Evolutionary conservation across 2,329 filamentous ascomycete species (phyloP), one percentile per base, ranked within the genome.

Genomic region (Arthroderma uncinatum): DNA sequence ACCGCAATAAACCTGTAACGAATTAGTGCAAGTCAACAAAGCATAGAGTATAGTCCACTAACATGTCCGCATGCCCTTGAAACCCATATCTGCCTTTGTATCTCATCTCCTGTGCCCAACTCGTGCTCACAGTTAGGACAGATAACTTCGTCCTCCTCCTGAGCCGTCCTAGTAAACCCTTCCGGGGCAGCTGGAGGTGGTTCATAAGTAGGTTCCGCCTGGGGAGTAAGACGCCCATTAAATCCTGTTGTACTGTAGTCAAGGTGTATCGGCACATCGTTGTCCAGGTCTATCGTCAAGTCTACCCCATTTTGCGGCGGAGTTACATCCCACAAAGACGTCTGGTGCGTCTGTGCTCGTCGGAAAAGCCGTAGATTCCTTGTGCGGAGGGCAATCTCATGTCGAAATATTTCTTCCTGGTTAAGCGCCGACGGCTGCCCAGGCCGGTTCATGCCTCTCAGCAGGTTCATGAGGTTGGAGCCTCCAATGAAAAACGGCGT

Each of bases 41-140:
- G 30, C 52, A 28, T 47, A 9, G 14, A 33, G 23, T 14, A 40
- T 7, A 23, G 10, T 25, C 58, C 25, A 37, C 40, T 44, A 77
- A 97, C 93, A 74, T 98, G 93, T 62, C 93, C 93, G 69, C 93
- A 98, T 54, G 80, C 80, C 71, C 91, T 95, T 36, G 93, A 79
- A 0, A 93, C 86, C 90, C 91, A 97, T 61, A 97, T 92, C 65
- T 95, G 87, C 67, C 88, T 84, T 71, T 95, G 90, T 34, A 76
- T 68, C 21, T 78, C 76, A 56, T 78, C 82, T 12, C 90, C 87
- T 54, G 85, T 83, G 4, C 89, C 86, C 14, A 98, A 75, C 71
- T 97, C 92, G 58, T 87, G 80, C 16, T 86, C 84, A 65, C 93
- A 98, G 58, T 88, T 88, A 0, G 92, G 88, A 68, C 93, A 98